Conservation (phyloP, 2,329 filamentous ascomycete genomes). For the Aspergillus floridensis region DNA sequence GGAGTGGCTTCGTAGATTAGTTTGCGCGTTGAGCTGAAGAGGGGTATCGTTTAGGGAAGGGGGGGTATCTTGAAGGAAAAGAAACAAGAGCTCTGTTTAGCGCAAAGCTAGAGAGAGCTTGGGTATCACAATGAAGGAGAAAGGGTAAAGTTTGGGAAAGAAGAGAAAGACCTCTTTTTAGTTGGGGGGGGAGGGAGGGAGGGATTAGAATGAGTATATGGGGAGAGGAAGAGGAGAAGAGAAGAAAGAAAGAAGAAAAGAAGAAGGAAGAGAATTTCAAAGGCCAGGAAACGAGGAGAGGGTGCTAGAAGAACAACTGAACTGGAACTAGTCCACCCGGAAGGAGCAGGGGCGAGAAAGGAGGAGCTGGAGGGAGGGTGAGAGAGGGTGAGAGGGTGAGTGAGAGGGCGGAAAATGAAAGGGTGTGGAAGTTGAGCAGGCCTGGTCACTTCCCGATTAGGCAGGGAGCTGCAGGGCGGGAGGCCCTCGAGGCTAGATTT, state of each 20-base stretch:
- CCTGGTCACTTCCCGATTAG: slow-evolving; percentile 15
- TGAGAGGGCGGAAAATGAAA: slow-evolving; percentile 11
- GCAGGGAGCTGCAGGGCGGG: slow-evolving; percentile 27
- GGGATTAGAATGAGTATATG: slow-evolving; percentile 20
- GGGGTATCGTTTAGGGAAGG: slow-evolving; percentile 23
- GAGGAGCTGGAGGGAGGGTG: background rate
- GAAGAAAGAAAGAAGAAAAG: slow-evolving; percentile 21
- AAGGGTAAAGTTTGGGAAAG: slow-evolving; percentile 12
- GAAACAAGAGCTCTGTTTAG: slow-evolving; percentile 28
- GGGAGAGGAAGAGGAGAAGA: slow-evolving; percentile 20
- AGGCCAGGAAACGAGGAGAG: slow-evolving; percentile 18
- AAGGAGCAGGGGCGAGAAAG: slow-evolving; percentile 17
- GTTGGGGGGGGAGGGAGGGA: slow-evolving; percentile 5
- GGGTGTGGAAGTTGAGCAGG: slow-evolving; percentile 10
- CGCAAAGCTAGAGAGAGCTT: slow-evolving; percentile 40
- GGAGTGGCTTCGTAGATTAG: slow-evolving; percentile 19
- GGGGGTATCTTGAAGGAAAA: slow-evolving; percentile 35
- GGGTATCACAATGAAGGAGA: slow-evolving; percentile 38
- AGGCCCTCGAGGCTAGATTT: slow-evolving; percentile 17
- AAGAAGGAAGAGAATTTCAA: slow-evolving; percentile 21
- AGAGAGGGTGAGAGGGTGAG: background rate
- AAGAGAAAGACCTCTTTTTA: slow-evolving; percentile 23
- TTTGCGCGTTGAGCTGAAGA: slow-evolving; percentile 16
- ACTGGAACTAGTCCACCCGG: slow-evolving; percentile 5
- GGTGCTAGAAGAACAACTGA: slow-evolving; percentile 24